Base-by-base conservation (phyloP, 106 monocot species). In the Dendrobium officinale region DNA sequence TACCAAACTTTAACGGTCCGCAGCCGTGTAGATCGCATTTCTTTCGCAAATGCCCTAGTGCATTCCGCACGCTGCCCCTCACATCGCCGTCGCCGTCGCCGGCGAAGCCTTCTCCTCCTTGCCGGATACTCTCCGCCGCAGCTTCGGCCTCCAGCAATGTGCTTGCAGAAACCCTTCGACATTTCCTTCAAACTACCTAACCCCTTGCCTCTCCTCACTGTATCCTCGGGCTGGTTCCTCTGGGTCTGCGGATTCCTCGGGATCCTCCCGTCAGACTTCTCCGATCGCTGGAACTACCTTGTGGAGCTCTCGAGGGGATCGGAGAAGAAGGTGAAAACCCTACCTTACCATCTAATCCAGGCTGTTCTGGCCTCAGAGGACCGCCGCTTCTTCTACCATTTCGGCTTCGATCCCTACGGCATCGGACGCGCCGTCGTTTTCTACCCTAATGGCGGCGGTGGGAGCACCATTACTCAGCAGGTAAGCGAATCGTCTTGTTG, bases 381-480 rank as follows among this genome's bases (percentile, higher is more conserved):
- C 51, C 83, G 70, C 22, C 80, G 88, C 40, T 85, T 86, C 81
- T 86, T 88, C 51, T 85, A 78, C 76, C 88, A 88, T 42, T 43
- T 83, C 6, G 88, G 88, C 9, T 72, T 85, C 47, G 88, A 88
- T 82, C 85, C 85, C 18, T 77, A 78, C 27, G 88, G 88, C 55
- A 55, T 88, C n/a, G 88, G 80, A 2, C 75, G 88, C 31, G 85
- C 88, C 8, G 88, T 88, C 29, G 85, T 85, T 51, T 75, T 58
- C 68, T 88, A 83, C 75, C 88, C 88, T 6, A 85, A 79, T 42
- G 83, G 88, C 2, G 88, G 88, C 10, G 88, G 88, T 45, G 88
- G 88, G 33, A 88, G 88, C 83, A 88, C 88, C 13, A 80, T 88
- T 67, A 88, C 88, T 15, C 88, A 88, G 68, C 88, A 88, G 88